Percentiles rank a stretch among this genome's conserved stretches.
phyloP scores from a whole-genome alignment of 2,329 filamentous ascomycete species.

The Ascomycota sp. region DNA sequence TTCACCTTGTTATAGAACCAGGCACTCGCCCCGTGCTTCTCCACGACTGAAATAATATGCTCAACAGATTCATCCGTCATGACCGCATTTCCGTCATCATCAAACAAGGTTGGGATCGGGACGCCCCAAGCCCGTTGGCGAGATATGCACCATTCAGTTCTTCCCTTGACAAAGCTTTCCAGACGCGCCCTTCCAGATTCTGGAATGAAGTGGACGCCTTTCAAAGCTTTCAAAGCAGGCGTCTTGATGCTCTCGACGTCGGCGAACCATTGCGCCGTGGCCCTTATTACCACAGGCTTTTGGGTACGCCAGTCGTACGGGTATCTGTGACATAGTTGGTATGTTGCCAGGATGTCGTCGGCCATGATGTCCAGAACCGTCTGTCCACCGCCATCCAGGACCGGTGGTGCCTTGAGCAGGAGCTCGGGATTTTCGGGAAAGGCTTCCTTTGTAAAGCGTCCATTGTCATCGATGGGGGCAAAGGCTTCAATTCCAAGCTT shows the following conservation, averaged over 20 bases:
- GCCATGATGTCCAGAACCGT: slow-evolving; percentile 51
- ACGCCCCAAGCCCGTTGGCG: slow-evolving; percentile 92
- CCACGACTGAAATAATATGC: slow-evolving; percentile 66
- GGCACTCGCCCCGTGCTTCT: slow-evolving; percentile 62
- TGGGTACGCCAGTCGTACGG: slow-evolving; percentile 98
- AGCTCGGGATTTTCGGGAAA: slow-evolving; percentile 47
- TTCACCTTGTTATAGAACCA: slow-evolving; percentile 78
- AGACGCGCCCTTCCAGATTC: slow-evolving; percentile 52
- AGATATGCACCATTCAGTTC: slow-evolving; percentile 96
- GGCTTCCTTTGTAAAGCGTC: slow-evolving; percentile 61
- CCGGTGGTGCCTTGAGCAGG: slow-evolving; percentile 47
- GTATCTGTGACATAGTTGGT: slow-evolving; percentile 74
- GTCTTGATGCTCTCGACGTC: slow-evolving; percentile 71
- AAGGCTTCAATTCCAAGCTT: slow-evolving; percentile 50
- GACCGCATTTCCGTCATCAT: slow-evolving; percentile 50
- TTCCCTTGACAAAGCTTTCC: slow-evolving; percentile 66
- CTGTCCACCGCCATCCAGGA: slow-evolving; percentile 48
- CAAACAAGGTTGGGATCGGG: slow-evolving; percentile 79
- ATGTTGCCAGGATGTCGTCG: slow-evolving; percentile 43
- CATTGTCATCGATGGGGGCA: slow-evolving; percentile 67
- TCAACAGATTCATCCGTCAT: slow-evolving; percentile 60
- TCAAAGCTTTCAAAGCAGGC: slow-evolving; percentile 47
- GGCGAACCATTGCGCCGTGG: slow-evolving; percentile 95
- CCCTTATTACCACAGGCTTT: slow-evolving; percentile 70
- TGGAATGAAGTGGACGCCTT: slow-evolving; percentile 60